A percentile compares a stretch with the other conserved stretches of the same genome.
Conservation (phyloP, 192 early-diverging fungal genomes). For the Helicostylum pulchrum region DNA sequence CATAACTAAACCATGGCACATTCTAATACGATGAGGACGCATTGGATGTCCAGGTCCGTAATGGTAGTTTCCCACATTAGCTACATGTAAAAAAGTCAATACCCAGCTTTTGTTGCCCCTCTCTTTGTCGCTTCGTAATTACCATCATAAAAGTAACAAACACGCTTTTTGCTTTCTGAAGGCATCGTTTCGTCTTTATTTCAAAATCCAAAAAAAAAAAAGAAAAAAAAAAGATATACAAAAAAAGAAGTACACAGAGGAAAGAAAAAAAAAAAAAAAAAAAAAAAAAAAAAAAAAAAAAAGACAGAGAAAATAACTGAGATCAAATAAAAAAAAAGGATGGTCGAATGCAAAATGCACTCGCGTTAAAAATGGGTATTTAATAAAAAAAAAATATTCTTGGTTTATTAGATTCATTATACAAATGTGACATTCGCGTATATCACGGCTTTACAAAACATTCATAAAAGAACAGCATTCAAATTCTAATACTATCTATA, state of each 20-base stretch:
- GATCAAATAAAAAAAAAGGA: no score
- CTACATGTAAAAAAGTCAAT: conserved; percentile 21
- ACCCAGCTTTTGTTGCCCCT: not conserved
- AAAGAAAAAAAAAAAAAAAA: not conserved
- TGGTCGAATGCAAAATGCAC: no score
- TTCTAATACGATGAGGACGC: conserved; percentile 93
- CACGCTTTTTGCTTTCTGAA: conserved; percentile 47
- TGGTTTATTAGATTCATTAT: no score
- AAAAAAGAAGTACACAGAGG: no score
- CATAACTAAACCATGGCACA: conserved; percentile 90
- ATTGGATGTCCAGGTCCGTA: conserved; percentile 96
- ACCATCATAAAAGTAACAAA: conserved; percentile 69
- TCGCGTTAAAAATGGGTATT: no score
- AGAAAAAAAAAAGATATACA: not conserved
- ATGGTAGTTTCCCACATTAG: conserved; percentile 77
- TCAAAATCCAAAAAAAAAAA: conserved; percentile 4
- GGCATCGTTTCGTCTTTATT: conserved; percentile 14
- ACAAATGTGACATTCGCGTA: no score
- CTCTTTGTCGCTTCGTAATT: conserved; percentile 4
- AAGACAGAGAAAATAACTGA: no score
- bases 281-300: not conserved
- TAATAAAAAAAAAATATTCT: no score
- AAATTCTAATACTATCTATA: no score
- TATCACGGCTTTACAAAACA: no score
- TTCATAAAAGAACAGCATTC: no score